Conservation (phyloP, 2,329 filamentous ascomycete species). For the Lecanicillium sp. region DNA sequence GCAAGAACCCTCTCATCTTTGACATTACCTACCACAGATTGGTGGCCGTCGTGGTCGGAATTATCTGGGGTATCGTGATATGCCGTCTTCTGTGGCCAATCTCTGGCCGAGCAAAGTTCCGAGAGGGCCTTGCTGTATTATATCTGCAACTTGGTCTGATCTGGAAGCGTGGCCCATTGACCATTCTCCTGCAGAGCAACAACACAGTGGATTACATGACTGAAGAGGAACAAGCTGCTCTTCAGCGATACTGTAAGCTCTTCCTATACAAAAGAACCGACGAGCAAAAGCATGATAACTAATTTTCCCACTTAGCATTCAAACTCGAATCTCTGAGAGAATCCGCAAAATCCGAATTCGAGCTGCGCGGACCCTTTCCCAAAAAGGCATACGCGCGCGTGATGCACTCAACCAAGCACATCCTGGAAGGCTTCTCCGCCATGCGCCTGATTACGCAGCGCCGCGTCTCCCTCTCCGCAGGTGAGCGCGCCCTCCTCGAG, state of each 20-base stretch:
- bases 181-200: constrained; percentile 57
- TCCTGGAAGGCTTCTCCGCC: constrained; percentile 90
- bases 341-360: constrained; percentile 77
- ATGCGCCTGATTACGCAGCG: constrained; percentile 91
- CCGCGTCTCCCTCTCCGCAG: constrained; percentile 64
- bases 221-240: constrained; percentile 76
- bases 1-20: constrained; percentile 72
- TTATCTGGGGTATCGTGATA: constrained; percentile 85
- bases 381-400: constrained; percentile 65
- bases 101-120: constrained; percentile 78
- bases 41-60: constrained; percentile 76
- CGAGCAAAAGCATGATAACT: constrained; percentile 2
- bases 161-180: constrained; percentile 89
- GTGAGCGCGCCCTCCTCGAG: constrained; percentile 71
- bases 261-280: neutral
- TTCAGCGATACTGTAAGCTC: constrained; percentile 63
- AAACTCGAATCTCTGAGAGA: constrained; percentile 66
- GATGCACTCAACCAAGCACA: constrained; percentile 69
- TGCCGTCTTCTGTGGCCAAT: constrained; percentile 92
- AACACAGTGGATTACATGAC: constrained; percentile 66
- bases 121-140: constrained; percentile 80
- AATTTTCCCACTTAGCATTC: constrained; percentile 32
- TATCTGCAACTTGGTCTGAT: constrained; percentile 94
- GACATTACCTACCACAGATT: constrained; percentile 86
- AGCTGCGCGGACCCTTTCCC: constrained; percentile 81